A percentile compares a stretch with the other conserved stretches of the same genome.
Conservation (phyloP, 2,329 filamentous ascomycete species). For the Bipolaris sorokiniana region DNA sequence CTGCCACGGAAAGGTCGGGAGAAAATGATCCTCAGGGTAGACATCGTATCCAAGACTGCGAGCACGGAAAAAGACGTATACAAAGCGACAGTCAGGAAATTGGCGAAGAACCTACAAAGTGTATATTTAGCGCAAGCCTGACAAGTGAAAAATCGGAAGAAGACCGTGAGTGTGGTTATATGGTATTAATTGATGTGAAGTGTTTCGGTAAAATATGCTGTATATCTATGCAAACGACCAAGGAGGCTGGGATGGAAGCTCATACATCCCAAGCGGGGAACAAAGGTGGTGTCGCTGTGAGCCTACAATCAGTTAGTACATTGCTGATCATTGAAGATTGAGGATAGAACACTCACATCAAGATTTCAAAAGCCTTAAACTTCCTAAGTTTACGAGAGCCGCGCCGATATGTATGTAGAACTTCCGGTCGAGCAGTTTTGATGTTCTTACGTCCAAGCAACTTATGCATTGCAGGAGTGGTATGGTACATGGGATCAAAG, state of each 20-base stretch:
- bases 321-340: neutral
- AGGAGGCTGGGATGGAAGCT: conserved; percentile 20
- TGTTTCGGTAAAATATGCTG: conserved; percentile 19
- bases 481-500: conserved; percentile 84
- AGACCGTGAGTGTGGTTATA: neutral
- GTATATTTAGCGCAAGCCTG: conserved; percentile 32
- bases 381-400: conserved; percentile 70
- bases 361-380: conserved; percentile 78
- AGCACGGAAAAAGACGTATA: conserved; percentile 49
- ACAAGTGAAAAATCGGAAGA: neutral
- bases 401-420: conserved; percentile 68
- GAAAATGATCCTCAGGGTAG: conserved; percentile 48
- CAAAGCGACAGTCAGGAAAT: conserved; percentile 46
- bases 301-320: conserved; percentile 30
- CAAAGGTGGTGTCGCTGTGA: conserved; percentile 46
- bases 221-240: conserved; percentile 26
- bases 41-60: conserved; percentile 48
- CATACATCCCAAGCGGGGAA: conserved; percentile 53
- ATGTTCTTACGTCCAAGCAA: conserved; percentile 58
- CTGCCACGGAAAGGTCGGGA: conserved; percentile 48
- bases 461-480: conserved; percentile 67
- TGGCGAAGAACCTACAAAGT: conserved; percentile 43
- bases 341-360: conserved; percentile 63
- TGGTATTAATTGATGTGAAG: conserved; percentile 15
- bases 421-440: conserved; percentile 64